phyloP scores from a whole-genome alignment of 2,329 filamentous ascomycete species.

The Alternaria incomplexa region DNA sequence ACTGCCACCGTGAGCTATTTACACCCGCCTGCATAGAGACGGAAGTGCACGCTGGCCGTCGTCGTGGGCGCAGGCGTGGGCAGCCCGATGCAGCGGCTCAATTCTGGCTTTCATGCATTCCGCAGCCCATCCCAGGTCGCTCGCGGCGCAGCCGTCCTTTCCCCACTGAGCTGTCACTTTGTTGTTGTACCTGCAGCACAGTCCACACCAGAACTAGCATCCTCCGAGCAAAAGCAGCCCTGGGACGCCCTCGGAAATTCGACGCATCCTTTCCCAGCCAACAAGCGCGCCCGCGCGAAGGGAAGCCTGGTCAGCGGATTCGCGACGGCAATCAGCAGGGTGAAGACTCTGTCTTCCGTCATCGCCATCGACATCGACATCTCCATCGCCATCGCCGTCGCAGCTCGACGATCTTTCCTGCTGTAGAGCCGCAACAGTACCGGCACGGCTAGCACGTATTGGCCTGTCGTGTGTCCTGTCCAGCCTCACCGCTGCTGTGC shows the following conservation, averaged over 20 bases:
- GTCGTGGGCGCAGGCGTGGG: not conserved
- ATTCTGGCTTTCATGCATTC: not conserved
- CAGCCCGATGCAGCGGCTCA: not conserved
- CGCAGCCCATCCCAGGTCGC: not conserved
- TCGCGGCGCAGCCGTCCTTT: not conserved
- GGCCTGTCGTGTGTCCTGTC: not conserved
- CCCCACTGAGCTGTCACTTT: slow-evolving; percentile 1
- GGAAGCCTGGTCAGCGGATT: not conserved
- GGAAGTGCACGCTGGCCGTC: not conserved
- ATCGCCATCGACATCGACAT: slow-evolving; percentile 1
- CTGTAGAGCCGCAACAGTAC: not conserved
- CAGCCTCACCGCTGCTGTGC: slow-evolving; percentile 16
- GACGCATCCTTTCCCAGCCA: slow-evolving; percentile 3
- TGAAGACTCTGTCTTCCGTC: not conserved
- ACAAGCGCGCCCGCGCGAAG: slow-evolving; percentile 9
- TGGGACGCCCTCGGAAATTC: slow-evolving; percentile 12
- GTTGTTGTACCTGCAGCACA: slow-evolving; percentile 14
- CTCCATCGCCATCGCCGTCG: not conserved
- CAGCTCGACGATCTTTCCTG: slow-evolving; percentile 1
- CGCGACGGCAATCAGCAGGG: not conserved
- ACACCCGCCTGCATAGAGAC: slow-evolving; percentile 5
- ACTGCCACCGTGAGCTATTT: slow-evolving; percentile 11
- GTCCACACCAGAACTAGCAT: slow-evolving; percentile 11
- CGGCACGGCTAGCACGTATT: not conserved
- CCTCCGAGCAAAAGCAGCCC: slow-evolving; percentile 9